Evolutionary conservation across 352 stramenopile species (phyloP).

Genomic region (Pythium scleroteichum): DNA sequence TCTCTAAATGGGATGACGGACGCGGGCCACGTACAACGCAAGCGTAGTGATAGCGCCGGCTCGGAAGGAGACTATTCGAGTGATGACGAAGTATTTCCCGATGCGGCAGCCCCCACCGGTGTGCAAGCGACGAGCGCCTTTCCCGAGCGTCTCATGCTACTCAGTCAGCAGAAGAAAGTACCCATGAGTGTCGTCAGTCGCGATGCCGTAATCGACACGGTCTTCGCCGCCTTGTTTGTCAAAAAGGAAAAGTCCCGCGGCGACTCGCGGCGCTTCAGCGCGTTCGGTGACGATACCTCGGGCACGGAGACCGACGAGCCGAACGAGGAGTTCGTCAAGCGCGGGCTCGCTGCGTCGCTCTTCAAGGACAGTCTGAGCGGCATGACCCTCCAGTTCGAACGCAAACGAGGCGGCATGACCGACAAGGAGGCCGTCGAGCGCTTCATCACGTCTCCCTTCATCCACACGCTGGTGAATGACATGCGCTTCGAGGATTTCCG

Average conservation of each 20-base stretch:
- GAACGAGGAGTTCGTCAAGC: constrained; percentile 87
- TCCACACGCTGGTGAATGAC: constrained; percentile 79
- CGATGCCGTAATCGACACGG: constrained; percentile 81
- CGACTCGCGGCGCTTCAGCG: constrained; percentile 41
- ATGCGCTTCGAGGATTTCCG: constrained; percentile 87
- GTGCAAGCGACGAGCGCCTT: constrained; percentile 51
- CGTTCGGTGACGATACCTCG: constrained; percentile 66
- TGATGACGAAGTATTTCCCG: constrained; percentile 71
- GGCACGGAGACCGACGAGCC: constrained; percentile 79
- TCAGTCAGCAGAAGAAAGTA: constrained; percentile 82
- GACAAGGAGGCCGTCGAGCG: constrained; percentile 57
- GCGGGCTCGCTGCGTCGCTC: constrained; percentile 65
- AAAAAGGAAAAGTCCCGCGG: constrained; percentile 32
- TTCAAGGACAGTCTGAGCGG: constrained; percentile 67
- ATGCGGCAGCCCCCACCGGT: constrained; percentile 25
- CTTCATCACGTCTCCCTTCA: constrained; percentile 71
- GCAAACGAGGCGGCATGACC: constrained; percentile 35
- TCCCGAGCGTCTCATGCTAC: constrained; percentile 65
- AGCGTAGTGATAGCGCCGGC: constrained; percentile 44
- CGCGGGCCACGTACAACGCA: constrained; percentile 20
- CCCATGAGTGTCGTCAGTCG: constrained; percentile 71
- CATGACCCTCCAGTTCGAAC: constrained; percentile 28
- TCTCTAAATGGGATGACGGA: not conserved
- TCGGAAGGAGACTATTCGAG: constrained; percentile 48
- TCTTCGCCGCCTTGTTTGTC: constrained; percentile 75